Base-by-base conservation (phyloP, 176 grass and related monocot species). In the Oryza punctata region DNA sequence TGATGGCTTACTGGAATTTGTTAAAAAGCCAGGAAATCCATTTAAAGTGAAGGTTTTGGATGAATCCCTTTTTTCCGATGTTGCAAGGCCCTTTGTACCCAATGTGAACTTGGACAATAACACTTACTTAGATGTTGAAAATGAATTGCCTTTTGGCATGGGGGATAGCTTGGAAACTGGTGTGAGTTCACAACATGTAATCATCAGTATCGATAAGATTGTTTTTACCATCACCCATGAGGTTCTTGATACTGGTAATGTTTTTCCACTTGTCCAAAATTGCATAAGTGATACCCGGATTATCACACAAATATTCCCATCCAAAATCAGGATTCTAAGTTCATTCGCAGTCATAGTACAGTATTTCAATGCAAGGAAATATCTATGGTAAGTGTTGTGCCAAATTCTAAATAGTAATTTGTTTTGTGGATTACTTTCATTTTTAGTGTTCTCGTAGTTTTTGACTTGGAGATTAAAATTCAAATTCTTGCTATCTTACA, bases 21-120 rank as follows among this genome's bases (percentile, higher is more conserved):
- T 93, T 72, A 91, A 87, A 81, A 96, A 91, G 35, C 94, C 94
- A 78, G 94, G 94, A 69, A 96, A 88, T 84, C 85, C 86, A 69
- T 96, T 96, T 81, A 93, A 90, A 75, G 65, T 92, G 69, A 92
- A 89, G 80, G 64, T 93, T 70, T 91, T 93, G 23, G 61, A 96
- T 77, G 86, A 89, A 76, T 81, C 73, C 63, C 28, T 80, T 44
- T 85, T 83, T 30, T 80, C 80, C 59, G 74, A 83, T 92, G 64
- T 75, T 86, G 35, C 40, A 70, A 89, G 79, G 75, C 63, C 79
- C 23, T 63, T n/a, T n/a, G 24, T 79, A 83, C 84, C 83, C 76
- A 41, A 79, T 65, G 32, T 40, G 50, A 76, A 70, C 71, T 79
- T 78, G 52, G 50, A 64, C 54, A 81, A 28, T 82, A 76, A 67